Conservation (phyloP, 1,284 basidiomycete species). For the Ganoderma lucidum region DNA sequence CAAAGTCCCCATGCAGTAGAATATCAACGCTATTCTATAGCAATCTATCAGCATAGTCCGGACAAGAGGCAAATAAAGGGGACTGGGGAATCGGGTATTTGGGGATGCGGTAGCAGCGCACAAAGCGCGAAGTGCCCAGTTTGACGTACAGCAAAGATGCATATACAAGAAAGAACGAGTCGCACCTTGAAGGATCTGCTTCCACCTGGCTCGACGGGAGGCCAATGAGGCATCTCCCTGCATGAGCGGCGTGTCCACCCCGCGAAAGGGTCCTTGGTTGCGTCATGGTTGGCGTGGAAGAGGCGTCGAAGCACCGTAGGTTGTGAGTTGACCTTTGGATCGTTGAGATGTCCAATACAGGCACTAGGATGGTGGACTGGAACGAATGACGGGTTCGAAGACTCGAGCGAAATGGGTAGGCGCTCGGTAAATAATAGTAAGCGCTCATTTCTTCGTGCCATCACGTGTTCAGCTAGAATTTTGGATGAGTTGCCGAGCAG, state of each 20-base stretch:
- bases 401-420: background rate
- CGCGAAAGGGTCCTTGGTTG: constrained; percentile 19
- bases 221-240: constrained; percentile 39
- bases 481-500: background rate
- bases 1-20: constrained; percentile 84
- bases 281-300: background rate
- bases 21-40: constrained; percentile 79
- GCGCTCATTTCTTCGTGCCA: background rate
- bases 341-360: background rate
- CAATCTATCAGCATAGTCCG: constrained; percentile 4
- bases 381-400: background rate
- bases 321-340: background rate
- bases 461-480: constrained; percentile 6
- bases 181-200: constrained; percentile 40
- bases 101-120: background rate
- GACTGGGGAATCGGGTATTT: background rate
- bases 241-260: constrained; percentile 36
- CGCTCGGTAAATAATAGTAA: background rate
- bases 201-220: constrained; percentile 39
- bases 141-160: background rate
- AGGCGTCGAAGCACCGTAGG: background rate
- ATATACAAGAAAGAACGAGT: background rate
- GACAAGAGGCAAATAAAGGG: background rate
- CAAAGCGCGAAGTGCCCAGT: background rate
- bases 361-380: background rate